Evolutionary conservation across 805 yeast species (phyloP).

Genomic region (Hanseniaspora thailandica): DNA sequence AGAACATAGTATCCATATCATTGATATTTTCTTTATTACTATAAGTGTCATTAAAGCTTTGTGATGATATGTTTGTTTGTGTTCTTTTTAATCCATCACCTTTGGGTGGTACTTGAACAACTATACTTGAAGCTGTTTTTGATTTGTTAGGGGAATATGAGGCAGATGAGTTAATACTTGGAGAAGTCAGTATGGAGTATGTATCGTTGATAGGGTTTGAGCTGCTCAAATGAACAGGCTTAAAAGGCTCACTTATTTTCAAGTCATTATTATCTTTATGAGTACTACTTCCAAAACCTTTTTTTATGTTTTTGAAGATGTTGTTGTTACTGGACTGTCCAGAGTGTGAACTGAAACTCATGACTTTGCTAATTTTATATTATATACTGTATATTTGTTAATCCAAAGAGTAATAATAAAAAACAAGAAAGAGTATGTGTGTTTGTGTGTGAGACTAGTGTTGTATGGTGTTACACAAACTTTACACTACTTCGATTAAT

Average conservation of each 20-base stretch:
- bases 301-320: constrained; percentile 12
- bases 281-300: not conserved
- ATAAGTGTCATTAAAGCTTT: not conserved
- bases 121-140: not conserved
- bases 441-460: not conserved
- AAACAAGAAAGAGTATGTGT: too few species aligned
- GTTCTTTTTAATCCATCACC: not conserved
- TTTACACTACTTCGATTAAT: too few species aligned
- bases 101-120: not conserved
- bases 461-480: too few species aligned
- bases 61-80: not conserved
- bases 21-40: not conserved
- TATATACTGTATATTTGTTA: not conserved
- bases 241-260: constrained; percentile 14
- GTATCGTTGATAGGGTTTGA: not conserved
- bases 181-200: not conserved
- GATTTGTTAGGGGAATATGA: not conserved
- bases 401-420: too few species aligned
- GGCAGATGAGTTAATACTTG: not conserved
- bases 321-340: not conserved
- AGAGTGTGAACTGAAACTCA: not conserved
- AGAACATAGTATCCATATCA: not conserved
- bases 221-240: constrained; percentile 9
- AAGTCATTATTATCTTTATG: not conserved
- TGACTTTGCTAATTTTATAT: not conserved